phyloP scores from a whole-genome alignment of 345 rosid species.

The Heritiera fomes region DNA sequence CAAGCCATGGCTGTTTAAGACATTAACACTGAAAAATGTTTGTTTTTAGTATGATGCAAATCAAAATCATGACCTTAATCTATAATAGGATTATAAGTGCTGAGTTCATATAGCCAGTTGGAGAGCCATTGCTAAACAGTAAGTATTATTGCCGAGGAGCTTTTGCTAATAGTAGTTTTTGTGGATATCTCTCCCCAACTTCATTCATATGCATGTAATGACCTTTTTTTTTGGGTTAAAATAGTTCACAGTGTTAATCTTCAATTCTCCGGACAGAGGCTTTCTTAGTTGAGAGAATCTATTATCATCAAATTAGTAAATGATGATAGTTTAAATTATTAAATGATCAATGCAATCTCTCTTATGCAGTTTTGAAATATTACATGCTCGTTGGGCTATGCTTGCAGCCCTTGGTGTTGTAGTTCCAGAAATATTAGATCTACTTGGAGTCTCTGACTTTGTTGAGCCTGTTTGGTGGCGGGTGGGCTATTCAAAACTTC shows the following conservation, averaged over 20 bases:
- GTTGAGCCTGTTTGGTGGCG: conserved; percentile 94
- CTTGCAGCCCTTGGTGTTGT: conserved; percentile 89
- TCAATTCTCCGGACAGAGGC: not conserved
- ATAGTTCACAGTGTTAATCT: not conserved
- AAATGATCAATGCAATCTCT: conserved; percentile 1
- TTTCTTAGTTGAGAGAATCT: not conserved
- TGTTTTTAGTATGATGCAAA: not conserved
- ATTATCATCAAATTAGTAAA: not conserved
- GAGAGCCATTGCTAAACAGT: not conserved
- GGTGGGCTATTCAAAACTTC: conserved; percentile 90
- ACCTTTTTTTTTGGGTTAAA: not conserved
- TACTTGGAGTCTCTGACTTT: conserved; percentile 68
- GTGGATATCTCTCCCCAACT: not conserved
- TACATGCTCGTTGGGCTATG: conserved; percentile 99
- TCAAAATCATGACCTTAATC: not conserved
- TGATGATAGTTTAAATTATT: not conserved
- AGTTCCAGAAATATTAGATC: conserved; percentile 78
- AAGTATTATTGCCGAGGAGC: not conserved
- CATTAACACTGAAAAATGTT: not conserved
- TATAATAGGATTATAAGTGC: not conserved
- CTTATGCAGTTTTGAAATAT: conserved; percentile 80
- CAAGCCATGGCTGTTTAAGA: conserved; percentile 3
- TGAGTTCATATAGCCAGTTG: not conserved
- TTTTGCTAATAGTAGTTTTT: not conserved
- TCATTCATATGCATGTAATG: not conserved